phyloP scores from a whole-genome alignment of 306 rosid genomes.

The Mucuna pruriens region DNA sequence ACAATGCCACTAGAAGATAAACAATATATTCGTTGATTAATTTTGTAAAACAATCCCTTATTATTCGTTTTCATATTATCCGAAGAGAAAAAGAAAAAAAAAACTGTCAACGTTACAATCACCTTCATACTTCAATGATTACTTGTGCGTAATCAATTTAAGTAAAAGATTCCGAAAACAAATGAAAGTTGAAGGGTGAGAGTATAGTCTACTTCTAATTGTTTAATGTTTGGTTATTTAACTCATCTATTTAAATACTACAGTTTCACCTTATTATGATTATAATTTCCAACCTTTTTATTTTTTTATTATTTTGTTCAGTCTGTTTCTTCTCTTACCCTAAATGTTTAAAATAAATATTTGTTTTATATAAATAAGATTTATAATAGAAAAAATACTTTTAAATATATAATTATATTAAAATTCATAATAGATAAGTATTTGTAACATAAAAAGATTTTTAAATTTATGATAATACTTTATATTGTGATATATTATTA shows the following conservation, averaged over 20 bases:
- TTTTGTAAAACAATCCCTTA: not conserved
- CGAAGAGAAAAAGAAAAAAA: not conserved
- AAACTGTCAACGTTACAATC: not conserved
- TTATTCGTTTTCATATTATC: not conserved
- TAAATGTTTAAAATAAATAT: too few species aligned
- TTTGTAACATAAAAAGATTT: too few species aligned
- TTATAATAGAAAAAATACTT: too few species aligned
- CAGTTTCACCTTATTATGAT: not conserved
- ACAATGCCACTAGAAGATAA: not conserved
- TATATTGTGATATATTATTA: too few species aligned
- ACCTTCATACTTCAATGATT: not conserved
- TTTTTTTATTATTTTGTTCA: too few species aligned
- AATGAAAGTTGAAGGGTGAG: not conserved
- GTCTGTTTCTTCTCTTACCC: too few species aligned
- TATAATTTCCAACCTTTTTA: too few species aligned
- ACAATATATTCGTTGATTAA: not conserved
- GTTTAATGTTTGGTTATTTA: not conserved
- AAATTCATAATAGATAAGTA: too few species aligned
- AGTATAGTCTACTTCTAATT: not conserved
- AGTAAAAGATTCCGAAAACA: slow-evolving; percentile 2
- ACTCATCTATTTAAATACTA: too few species aligned
- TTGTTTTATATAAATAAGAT: too few species aligned
- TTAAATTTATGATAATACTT: too few species aligned
- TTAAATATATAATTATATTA: too few species aligned
- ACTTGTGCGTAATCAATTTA: not conserved